Conservation (phyloP, 768 basidiomycete species). For the Leucocoprinus leucothites region DNA sequence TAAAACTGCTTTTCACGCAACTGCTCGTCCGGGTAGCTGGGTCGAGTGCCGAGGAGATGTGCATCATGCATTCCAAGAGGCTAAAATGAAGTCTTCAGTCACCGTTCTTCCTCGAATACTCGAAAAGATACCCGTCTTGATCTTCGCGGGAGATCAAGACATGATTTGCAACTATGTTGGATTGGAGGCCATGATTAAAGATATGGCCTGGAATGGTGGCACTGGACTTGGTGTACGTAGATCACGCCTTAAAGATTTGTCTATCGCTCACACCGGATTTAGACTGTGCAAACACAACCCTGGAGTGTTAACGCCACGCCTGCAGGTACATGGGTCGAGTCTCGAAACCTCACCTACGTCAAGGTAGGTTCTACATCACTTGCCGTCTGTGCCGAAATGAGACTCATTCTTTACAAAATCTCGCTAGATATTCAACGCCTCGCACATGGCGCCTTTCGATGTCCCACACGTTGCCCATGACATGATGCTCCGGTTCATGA, state of each 20-base stretch:
- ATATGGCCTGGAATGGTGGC: constrained; percentile 82
- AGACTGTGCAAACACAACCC: constrained; percentile 67
- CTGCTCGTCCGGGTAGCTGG: constrained; percentile 76
- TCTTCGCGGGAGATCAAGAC: constrained; percentile 96
- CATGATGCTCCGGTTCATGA: constrained; percentile 99
- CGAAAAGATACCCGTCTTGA: constrained; percentile 75
- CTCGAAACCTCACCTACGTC: constrained; percentile 89
- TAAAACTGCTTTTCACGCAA: constrained; percentile 78
- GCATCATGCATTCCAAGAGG: constrained; percentile 54
- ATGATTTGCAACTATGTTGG: constrained; percentile 96
- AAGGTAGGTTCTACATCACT: constrained; percentile 49
- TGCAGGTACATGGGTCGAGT: constrained; percentile 89
- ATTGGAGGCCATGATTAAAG: constrained; percentile 79
- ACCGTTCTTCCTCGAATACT: constrained; percentile 76
- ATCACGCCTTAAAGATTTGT: background rate
- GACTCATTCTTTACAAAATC: background rate
- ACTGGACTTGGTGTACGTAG: constrained; percentile 77
- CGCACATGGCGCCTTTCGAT: constrained; percentile 95
- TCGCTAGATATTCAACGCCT: constrained; percentile 80
- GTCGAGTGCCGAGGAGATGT: constrained; percentile 78
- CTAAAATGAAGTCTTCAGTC: constrained; percentile 63
- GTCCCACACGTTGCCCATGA: constrained; percentile 87
- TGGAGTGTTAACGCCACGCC: constrained; percentile 74
- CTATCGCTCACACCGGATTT: constrained; percentile 3
- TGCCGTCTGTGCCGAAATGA: background rate